A percentile compares a stretch with the other conserved stretches of the same genome.
These are phyloP conservation scores for Teunomyces aglyptinius DNA, from an alignment of 805 yeast genomes.

Conservation along the genomic window DNA sequence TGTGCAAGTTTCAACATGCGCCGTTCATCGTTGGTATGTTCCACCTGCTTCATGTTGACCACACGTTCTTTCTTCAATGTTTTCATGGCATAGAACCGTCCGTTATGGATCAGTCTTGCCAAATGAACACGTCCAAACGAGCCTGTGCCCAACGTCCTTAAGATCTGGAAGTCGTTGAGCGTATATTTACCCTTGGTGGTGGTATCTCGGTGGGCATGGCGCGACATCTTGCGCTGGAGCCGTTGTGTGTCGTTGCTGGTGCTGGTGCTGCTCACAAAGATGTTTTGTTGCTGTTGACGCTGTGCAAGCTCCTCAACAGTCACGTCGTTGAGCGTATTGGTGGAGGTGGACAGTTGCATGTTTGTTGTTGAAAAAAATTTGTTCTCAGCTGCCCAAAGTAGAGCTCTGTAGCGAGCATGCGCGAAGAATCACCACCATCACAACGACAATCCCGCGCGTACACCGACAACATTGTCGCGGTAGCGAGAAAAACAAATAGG, in stretches of 20 bases:
- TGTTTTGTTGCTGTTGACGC: conserved; percentile 29
- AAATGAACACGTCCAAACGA: conserved; percentile 61
- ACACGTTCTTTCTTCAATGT: conserved; percentile 57
- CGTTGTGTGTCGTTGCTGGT: conserved; percentile 11
- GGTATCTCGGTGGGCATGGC: conserved; percentile 21
- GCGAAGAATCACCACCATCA: too few species aligned
- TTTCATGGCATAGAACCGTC: conserved; percentile 59
- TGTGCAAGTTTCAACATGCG: conserved; percentile 57
- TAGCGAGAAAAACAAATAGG: too few species aligned
- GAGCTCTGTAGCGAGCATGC: too few species aligned
- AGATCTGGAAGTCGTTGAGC: conserved; percentile 53
- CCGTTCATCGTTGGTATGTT: conserved; percentile 62
- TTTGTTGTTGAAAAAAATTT: too few species aligned
- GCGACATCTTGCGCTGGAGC: conserved; percentile 9
- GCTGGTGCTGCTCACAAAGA: conserved; percentile 17
- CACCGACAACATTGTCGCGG: too few species aligned
- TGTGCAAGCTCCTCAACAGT: conserved; percentile 26
- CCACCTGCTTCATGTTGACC: conserved; percentile 61
- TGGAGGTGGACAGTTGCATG: conserved; percentile 23
- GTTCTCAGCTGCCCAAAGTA: too few species aligned
- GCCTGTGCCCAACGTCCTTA: conserved; percentile 60
- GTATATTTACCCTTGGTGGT: conserved; percentile 57
- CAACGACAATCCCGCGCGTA: too few species aligned
- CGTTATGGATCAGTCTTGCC: conserved; percentile 57
- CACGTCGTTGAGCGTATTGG: conserved; percentile 25